Evolutionary conservation across 2,329 filamentous ascomycete species (phyloP), one percentile per base, ranked within the genome.

Genomic region (Pseudocercospora musae): DNA sequence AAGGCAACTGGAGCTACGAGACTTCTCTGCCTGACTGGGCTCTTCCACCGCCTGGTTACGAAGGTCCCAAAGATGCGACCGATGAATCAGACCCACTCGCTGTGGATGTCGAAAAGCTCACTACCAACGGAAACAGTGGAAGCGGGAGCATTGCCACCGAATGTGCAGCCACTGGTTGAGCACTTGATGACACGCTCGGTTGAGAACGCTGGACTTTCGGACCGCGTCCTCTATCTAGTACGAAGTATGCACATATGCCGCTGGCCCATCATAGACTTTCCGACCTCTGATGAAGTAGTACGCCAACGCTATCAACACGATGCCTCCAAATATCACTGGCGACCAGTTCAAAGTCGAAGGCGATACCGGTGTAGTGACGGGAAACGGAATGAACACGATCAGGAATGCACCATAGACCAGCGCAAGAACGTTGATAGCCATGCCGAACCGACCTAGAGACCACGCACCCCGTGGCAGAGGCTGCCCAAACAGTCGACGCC

Each of bases 11-110:
- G 95, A 87, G 87, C 58, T 98, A 97, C 76, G 86, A 89, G 72
- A 97, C 93, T 68, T 85, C 87, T 23, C 81, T 97, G 73, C 95
- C 95, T 1, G 80, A 80, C 20, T 99, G 95, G 95, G 94, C 92
- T 15, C 76, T 96, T 59, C 92, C 94, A 6, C 92, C 93, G 0
- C 78, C 82, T 13, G 91, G 89, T 0, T 80, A 84, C 71, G 85
- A 85, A 50, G 92, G 92, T 0, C 91, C 91, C 20, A 89, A 82
- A 2, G 84, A 88, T 65, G 86, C 90, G 4, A 84, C 81, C 0
- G 74, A 67, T 4, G 80, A 82, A 64, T 78, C 74, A 4, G 80
- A 82, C 70, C 80, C 79, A 3, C 63, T 82, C 57, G 75, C 71
- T 62, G 79, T 77, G 7, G 78, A 81, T 59, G 57, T 81, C 54